These are phyloP conservation scores for Hortiboletus flavorubellus DNA, from an alignment of 768 basidiomycete genomes.

Conservation along the genomic window DNA sequence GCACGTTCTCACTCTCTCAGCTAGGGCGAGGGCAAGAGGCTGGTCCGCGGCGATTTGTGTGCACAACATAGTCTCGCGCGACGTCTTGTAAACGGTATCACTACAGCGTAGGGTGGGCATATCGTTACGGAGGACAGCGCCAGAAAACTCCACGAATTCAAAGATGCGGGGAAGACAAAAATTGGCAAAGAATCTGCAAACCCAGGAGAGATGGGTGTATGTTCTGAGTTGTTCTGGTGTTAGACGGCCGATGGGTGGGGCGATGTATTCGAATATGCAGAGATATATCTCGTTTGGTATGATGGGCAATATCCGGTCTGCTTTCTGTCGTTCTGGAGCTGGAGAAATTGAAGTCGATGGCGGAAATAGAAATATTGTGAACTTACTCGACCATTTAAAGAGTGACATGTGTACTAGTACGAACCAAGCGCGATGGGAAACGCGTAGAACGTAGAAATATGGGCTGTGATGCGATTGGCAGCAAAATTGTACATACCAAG, in stretches of 20 bases:
- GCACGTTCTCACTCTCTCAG: constrained; percentile 29
- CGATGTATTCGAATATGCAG: constrained; percentile 37
- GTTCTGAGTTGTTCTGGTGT: constrained; percentile 7
- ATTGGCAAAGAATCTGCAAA: constrained; percentile 43
- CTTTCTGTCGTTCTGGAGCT: constrained; percentile 28
- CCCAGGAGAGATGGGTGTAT: constrained; percentile 33
- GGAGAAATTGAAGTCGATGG: neutral
- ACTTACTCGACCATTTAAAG: constrained; percentile 6
- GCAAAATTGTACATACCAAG: too few species aligned
- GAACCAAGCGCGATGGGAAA: too few species aligned
- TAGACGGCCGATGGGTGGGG: constrained; percentile 13
- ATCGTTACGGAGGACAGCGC: too few species aligned
- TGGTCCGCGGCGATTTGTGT: constrained; percentile 23
- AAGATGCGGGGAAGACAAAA: constrained; percentile 40
- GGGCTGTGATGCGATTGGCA: too few species aligned
- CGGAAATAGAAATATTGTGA: neutral
- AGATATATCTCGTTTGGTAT: constrained; percentile 46
- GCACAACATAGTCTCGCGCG: constrained; percentile 19
- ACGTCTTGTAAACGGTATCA: neutral
- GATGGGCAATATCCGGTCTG: constrained; percentile 15
- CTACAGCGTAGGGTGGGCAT: too few species aligned
- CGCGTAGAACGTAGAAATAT: too few species aligned
- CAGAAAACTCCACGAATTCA: constrained; percentile 23
- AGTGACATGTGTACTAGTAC: neutral
- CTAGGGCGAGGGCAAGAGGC: constrained; percentile 29